A percentile compares a stretch with the other conserved stretches of the same genome.
phyloP scores from a whole-genome alignment of 2,329 filamentous ascomycete genomes.

The Periconia macrospinosa region DNA sequence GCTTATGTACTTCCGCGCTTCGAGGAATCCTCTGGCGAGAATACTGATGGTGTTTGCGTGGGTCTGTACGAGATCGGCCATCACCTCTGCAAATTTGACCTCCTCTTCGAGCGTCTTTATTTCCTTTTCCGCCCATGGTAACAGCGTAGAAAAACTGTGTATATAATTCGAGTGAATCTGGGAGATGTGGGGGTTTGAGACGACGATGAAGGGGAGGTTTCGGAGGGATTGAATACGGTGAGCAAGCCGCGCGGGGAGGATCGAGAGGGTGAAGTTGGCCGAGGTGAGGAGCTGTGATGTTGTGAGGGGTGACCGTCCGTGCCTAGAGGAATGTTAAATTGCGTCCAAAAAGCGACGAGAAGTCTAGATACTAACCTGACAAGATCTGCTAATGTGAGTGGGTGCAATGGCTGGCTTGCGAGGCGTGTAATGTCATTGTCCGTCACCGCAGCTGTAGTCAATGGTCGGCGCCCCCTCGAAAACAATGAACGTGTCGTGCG shows the following conservation, averaged over 20 bases:
- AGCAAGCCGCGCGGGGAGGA: slow-evolving; percentile 88
- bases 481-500: slow-evolving; percentile 19
- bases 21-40: slow-evolving; percentile 87
- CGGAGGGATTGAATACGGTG: slow-evolving; percentile 91
- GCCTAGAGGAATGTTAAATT: slow-evolving; percentile 45
- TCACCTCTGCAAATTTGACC: slow-evolving; percentile 85
- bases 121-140: slow-evolving; percentile 75
- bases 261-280: slow-evolving; percentile 91
- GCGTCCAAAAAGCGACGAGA: background rate
- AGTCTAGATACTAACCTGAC: slow-evolving; percentile 65
- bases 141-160: slow-evolving; percentile 85
- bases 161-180: slow-evolving; percentile 96
- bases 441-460: slow-evolving; percentile 50
- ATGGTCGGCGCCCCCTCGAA: slow-evolving; percentile 14
- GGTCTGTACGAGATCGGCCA: slow-evolving; percentile 92
- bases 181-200: slow-evolving; percentile 94
- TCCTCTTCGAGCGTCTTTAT: slow-evolving; percentile 84
- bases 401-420: slow-evolving; percentile 75
- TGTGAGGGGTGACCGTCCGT: slow-evolving; percentile 83
- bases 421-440: slow-evolving; percentile 80
- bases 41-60: slow-evolving; percentile 94
- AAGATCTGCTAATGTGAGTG: slow-evolving; percentile 82
- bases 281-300: slow-evolving; percentile 80
- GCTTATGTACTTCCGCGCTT: slow-evolving; percentile 88
- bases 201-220: slow-evolving; percentile 95